These are phyloP conservation scores for Penicillium hordei DNA, from an alignment of 2,329 filamentous ascomycete species.

Conservation along the genomic window DNA sequence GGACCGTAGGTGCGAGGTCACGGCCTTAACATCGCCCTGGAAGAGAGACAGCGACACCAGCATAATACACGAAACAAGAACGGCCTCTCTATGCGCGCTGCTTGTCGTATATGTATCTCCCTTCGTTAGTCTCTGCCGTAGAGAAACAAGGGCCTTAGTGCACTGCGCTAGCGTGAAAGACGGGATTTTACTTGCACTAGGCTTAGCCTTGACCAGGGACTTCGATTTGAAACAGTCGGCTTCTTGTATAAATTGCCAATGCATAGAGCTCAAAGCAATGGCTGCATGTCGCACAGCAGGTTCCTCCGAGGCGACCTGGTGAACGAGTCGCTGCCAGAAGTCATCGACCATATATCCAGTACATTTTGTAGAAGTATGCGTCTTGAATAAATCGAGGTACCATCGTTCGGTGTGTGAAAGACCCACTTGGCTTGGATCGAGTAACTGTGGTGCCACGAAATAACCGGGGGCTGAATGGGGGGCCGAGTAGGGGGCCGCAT, in stretches of 20 bases:
- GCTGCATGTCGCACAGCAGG: neutral
- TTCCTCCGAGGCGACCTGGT: conserved; percentile 1
- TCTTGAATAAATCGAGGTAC: neutral
- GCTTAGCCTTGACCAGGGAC: neutral
- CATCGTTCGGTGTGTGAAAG: neutral
- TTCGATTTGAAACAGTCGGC: neutral
- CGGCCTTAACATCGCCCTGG: neutral
- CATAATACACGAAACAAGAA: neutral
- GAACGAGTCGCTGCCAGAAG: conserved; percentile 5
- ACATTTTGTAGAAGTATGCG: neutral
- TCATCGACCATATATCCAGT: neutral
- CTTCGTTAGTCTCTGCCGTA: neutral
- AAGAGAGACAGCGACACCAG: neutral
- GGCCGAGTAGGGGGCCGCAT: neutral
- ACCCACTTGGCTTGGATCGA: conserved; percentile 1
- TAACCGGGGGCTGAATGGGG: neutral
- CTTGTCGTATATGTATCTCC: neutral
- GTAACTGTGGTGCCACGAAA: neutral
- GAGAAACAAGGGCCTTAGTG: neutral
- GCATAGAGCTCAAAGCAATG: neutral
- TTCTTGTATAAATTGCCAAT: neutral
- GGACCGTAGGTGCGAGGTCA: neutral
- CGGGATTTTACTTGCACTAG: neutral
- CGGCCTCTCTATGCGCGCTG: neutral
- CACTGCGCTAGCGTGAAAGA: conserved; percentile 1